Percentiles rank a stretch among this genome's conserved stretches.
These are phyloP conservation scores for Septoria petroselini DNA, from an alignment of 2,329 filamentous ascomycete species.

Conservation along the genomic window DNA sequence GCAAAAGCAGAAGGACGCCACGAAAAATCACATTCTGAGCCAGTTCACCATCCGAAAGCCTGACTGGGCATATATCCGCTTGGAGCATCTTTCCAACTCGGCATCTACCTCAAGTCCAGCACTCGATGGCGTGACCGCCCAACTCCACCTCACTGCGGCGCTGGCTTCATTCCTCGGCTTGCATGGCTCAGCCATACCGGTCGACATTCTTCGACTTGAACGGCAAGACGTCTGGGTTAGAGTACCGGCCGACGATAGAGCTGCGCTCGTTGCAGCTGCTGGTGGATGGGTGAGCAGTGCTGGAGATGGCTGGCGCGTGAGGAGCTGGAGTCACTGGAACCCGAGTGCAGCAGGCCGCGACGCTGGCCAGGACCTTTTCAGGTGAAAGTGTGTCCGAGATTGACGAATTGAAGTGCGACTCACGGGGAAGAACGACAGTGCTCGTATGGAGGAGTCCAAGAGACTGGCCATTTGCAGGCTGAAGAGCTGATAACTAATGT, in stretches of 20 bases:
- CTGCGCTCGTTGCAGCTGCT: slow-evolving; percentile 60
- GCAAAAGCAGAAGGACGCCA: slow-evolving; percentile 22
- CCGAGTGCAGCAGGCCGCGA: slow-evolving; percentile 56
- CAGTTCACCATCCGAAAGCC: slow-evolving; percentile 42
- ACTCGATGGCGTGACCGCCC: slow-evolving; percentile 62
- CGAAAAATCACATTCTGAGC: slow-evolving; percentile 30
- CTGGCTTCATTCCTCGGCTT: slow-evolving; percentile 68
- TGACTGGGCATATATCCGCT: slow-evolving; percentile 44
- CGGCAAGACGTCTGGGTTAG: slow-evolving; percentile 61
- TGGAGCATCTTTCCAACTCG: slow-evolving; percentile 35
- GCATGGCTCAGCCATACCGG: slow-evolving; percentile 62
- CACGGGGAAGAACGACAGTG: not conserved
- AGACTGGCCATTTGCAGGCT: slow-evolving; percentile 10
- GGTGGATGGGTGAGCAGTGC: slow-evolving; percentile 61
- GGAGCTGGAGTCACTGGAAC: slow-evolving; percentile 62
- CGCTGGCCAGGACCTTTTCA: slow-evolving; percentile 48
- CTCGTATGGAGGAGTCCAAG: not conserved
- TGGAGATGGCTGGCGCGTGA: slow-evolving; percentile 49
- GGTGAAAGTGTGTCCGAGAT: too few relatives aligned
- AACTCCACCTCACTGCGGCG: slow-evolving; percentile 61
- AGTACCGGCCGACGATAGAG: slow-evolving; percentile 59
- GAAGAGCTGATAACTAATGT: slow-evolving; percentile 21
- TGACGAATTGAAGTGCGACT: too few relatives aligned
- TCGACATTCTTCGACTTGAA: slow-evolving; percentile 67
- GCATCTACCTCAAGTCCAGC: not conserved